phyloP scores from a whole-genome alignment of 73 alveolate genomes.

The Paramecium pentaurelia region DNA sequence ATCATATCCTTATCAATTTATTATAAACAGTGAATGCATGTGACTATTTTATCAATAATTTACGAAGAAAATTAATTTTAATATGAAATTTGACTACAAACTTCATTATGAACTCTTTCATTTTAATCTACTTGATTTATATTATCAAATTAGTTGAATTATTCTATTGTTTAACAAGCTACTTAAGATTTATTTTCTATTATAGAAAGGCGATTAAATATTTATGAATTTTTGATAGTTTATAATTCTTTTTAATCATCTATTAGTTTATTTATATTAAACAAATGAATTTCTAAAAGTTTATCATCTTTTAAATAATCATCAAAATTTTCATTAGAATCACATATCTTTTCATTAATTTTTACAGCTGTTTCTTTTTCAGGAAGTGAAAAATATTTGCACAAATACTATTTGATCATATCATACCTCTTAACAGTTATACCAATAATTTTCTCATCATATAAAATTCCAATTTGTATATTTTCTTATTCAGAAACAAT shows the following conservation, averaged over 20 bases:
- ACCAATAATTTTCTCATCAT: background rate
- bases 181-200: no score
- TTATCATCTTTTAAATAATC: background rate
- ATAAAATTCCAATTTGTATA: background rate
- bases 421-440: background rate
- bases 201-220: background rate
- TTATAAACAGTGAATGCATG: background rate
- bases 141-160: no score
- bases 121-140: no score
- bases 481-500: background rate
- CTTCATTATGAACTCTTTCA: no score
- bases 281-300: background rate
- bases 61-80: background rate
- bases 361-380: background rate
- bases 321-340: background rate
- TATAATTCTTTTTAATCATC: background rate
- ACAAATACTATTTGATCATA: background rate
- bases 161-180: no score
- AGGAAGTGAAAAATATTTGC: background rate
- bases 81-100: no score
- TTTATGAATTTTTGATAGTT: background rate
- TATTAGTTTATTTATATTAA: background rate
- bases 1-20: background rate
- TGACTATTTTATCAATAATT: background rate
- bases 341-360: background rate